These are phyloP conservation scores for Rosa lucieae DNA, from an alignment of 306 rosid genomes.

Conservation along the genomic window DNA sequence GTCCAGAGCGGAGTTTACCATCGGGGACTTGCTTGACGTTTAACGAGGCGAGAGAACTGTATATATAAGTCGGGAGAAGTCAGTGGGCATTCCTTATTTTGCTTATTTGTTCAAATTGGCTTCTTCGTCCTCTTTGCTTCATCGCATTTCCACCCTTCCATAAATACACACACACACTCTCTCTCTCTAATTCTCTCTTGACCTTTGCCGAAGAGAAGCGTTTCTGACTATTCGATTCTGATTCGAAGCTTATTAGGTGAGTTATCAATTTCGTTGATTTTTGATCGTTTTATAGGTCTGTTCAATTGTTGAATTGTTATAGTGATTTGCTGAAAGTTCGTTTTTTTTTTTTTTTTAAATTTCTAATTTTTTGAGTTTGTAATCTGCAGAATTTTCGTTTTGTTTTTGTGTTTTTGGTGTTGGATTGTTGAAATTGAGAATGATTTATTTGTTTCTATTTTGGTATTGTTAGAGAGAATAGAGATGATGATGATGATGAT, in stretches of 20 bases:
- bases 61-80: constrained; percentile 43
- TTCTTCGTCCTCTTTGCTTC: constrained; percentile 31
- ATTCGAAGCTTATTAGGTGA: constrained; percentile 36
- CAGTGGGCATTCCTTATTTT: constrained; percentile 16
- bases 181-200: background rate
- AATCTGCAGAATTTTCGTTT: constrained; percentile 10
- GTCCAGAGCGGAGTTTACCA: background rate
- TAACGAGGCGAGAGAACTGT: constrained; percentile 37
- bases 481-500: background rate
- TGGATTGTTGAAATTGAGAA: constrained; percentile 10
- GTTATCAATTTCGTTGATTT: constrained; percentile 12
- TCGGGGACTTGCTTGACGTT: constrained; percentile 25
- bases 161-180: constrained; percentile 20
- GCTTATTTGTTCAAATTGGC: constrained; percentile 35
- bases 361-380: constrained; percentile 10
- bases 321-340: background rate
- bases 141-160: constrained; percentile 25
- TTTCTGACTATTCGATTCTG: constrained; percentile 10
- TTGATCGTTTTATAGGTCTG: background rate
- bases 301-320: constrained; percentile 11
- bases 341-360: constrained; percentile 5
- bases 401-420: background rate
- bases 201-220: background rate
- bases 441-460: background rate
- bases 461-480: background rate